A percentile compares a stretch with the other conserved stretches of the same genome.
These are phyloP conservation scores for Globisporangium ultimum DNA, from an alignment of 352 stramenopile species.

Conservation along the genomic window DNA sequence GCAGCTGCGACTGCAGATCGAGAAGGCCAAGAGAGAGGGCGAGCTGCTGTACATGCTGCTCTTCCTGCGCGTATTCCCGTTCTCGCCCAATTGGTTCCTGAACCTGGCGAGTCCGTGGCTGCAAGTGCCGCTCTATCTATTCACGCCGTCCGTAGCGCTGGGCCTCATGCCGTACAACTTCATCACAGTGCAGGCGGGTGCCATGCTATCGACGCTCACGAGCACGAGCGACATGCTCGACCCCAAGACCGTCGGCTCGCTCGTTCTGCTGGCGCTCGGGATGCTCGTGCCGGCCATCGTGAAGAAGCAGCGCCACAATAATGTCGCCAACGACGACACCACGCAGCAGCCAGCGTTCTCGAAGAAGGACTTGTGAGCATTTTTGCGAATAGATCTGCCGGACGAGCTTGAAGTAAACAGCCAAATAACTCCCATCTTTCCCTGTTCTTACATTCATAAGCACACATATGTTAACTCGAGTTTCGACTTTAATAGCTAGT, in stretches of 20 bases:
- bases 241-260: slow-evolving; percentile 44
- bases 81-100: slow-evolving; percentile 84
- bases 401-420: too few species aligned
- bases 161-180: slow-evolving; percentile 85
- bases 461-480: too few species aligned
- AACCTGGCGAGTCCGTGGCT: slow-evolving; percentile 82
- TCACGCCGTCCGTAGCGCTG: slow-evolving; percentile 59
- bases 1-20: slow-evolving; percentile 47
- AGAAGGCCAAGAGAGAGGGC: slow-evolving; percentile 36
- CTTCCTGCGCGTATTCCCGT: slow-evolving; percentile 78
- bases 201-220: slow-evolving; percentile 67
- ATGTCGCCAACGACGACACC: too few species aligned
- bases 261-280: slow-evolving; percentile 52
- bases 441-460: too few species aligned
- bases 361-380: too few species aligned
- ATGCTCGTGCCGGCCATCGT: slow-evolving; percentile 68
- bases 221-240: slow-evolving; percentile 70
- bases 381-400: too few species aligned
- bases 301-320: slow-evolving; percentile 26
- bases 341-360: too few species aligned
- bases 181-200: slow-evolving; percentile 72
- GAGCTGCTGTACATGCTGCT: slow-evolving; percentile 64
- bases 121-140: slow-evolving; percentile 60
- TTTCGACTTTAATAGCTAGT: too few species aligned
- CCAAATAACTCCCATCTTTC: too few species aligned